Evolutionary conservation across 352 stramenopile genomes (phyloP), one percentile per base, ranked within the genome.

Genomic region (Thalassiosira exigua): DNA sequence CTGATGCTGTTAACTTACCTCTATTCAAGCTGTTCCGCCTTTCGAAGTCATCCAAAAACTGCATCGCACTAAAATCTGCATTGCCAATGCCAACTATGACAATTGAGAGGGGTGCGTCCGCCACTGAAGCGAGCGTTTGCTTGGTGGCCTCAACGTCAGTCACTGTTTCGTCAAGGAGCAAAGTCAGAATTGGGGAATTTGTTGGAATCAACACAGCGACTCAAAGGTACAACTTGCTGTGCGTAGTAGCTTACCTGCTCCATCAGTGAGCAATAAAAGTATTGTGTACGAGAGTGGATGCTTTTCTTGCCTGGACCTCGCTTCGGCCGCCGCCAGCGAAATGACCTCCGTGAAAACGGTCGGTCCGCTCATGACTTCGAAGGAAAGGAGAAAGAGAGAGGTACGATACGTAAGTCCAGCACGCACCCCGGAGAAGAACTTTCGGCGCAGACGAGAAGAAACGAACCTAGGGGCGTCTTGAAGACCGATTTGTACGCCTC

Each of bases 71-170:
- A 61, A 96, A 96, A 33, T 96, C 90, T 1, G 85, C 92, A 69
- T 82, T 82, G 7, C 93, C 93, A 39, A 96, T 89, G 21, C 93
- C 92, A n/a, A 96, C 91, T 70, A 96, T 96, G 5, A 96, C 85
- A 48, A 96, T 86, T 30, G 78, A 91, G 9, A 96, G 57, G 21
- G 93, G 92, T 11, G 78, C 69, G 36, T 94, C 67, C 39, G 70
- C 79, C 14, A 87, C 75, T 39, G 82, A 60, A 27, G 91, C 74
- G 17, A 96, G 72, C 17, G 59, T 54, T 42, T 70, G 52, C 36
- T 90, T 90, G 4, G 91, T 95, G 1, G 81, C 85, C 12, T 89
- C 52, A 62, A 93, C 79, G 79, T 96, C 92, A 22, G 75, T 90
- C 3, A 96, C 93, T n/a, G n/a, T n/a, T n/a, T n/a, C n/a, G n/a